Evolutionary conservation across 2,329 filamentous ascomycete species (phyloP), one percentile per base, ranked within the genome.

Genomic region (Dactylellina haptotyla): DNA sequence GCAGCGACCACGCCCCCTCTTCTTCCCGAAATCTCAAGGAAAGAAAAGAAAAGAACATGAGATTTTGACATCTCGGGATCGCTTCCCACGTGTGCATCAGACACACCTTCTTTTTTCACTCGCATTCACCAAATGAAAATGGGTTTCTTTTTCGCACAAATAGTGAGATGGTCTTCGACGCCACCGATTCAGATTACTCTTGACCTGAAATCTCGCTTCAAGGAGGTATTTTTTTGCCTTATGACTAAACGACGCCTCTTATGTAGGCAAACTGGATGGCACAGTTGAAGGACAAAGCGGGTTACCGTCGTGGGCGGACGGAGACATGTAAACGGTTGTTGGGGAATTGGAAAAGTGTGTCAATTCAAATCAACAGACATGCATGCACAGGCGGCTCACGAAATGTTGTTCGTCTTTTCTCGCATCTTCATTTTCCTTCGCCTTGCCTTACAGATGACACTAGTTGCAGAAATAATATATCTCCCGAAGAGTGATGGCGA

Each of bases 21-120:
- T n/a, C n/a, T n/a, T n/a, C n/a, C n/a, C n/a, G n/a, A n/a, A n/a
- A n/a, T n/a, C n/a, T n/a, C n/a, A n/a, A n/a, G n/a, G n/a, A n/a
- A n/a, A n/a, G n/a, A n/a, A n/a, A n/a, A n/a, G 9, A 43, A 18
- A 43, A 43, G 16, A 43, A 4, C 6, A 43, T 43, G 39, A 43
- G 16, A 43, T 14, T 61, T 62, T 69, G 56, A 69, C 64, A 62
- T 69, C 39, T 51, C 66, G 66, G 56, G 66, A 20, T 71, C 66
- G 66, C 66, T 71, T 71, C 66, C 66, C 66, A 63, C 66, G 66
- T 71, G 66, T 56, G 64, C 64, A 69, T 54, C 50, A 69, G 30
- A 51, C 50, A 65, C 39, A 48, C 53, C 50, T 37, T 37, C 23
- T 37, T 54, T 37, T 32, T 18, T 30, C n/a, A n/a, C n/a, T n/a